A percentile compares a stretch with the other conserved stretches of the same genome.
Evolutionary conservation across 495 filamentous ascomycete genomes (phyloP).

Genomic region (Bacidia gigantensis): DNA sequence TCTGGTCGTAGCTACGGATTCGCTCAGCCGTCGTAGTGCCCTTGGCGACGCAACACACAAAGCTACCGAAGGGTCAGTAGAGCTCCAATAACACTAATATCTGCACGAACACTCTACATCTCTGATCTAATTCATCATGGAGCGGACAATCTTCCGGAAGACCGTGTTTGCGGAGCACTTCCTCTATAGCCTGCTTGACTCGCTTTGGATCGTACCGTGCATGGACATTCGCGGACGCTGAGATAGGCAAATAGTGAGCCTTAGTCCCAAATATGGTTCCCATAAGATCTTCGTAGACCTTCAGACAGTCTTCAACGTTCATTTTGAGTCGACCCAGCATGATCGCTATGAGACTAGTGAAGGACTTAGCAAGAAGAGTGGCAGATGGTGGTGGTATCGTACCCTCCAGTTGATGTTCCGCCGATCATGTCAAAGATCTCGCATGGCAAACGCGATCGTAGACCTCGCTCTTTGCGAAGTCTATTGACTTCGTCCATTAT

Average conservation of each 20-base stretch:
- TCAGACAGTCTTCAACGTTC: conserved; percentile 31
- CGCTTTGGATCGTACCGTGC: conserved; percentile 30
- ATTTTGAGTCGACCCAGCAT: conserved; percentile 35
- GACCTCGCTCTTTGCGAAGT: not conserved
- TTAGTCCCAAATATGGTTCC: conserved; percentile 29
- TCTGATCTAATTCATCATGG: not conserved
- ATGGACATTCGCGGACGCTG: conserved; percentile 1
- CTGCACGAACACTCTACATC: not conserved
- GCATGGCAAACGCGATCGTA: conserved; percentile 21
- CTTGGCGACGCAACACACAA: no score
- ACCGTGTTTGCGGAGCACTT: conserved; percentile 21
- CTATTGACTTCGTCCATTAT: no score
- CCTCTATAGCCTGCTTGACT: conserved; percentile 28
- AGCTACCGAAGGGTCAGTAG: no score
- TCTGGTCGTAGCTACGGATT: no score
- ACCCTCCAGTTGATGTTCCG: conserved; percentile 29
- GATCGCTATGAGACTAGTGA: conserved; percentile 31
- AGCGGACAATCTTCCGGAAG: not conserved
- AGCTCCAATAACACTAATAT: no score
- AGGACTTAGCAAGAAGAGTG: conserved; percentile 6
- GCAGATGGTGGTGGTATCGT: conserved; percentile 2
- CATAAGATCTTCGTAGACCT: conserved; percentile 28
- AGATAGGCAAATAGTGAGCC: conserved; percentile 2
- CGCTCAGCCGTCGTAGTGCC: no score
- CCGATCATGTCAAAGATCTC: conserved; percentile 38